Conservation (phyloP, 2,329 filamentous ascomycete species). For the Amesomyces nigricolor region DNA sequence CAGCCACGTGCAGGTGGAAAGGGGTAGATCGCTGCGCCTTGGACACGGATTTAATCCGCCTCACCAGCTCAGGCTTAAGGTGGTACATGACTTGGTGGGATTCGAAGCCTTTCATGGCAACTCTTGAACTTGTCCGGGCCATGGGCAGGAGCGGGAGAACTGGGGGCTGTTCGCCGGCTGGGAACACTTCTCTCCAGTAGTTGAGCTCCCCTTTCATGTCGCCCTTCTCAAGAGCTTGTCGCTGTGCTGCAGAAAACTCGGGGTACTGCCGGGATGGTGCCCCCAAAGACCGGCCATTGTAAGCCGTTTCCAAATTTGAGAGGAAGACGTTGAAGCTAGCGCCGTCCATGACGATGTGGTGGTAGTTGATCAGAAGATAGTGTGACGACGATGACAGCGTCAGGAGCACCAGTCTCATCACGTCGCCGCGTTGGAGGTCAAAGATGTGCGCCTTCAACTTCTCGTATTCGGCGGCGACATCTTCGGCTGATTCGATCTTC, state of each 20-base stretch:
- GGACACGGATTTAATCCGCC: too few species aligned
- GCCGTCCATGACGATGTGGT: slow-evolving; percentile 48
- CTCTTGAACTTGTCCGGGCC: too few species aligned
- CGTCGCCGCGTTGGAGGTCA: slow-evolving; percentile 34
- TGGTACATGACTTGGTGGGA: background rate
- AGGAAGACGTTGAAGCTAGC: slow-evolving; percentile 39
- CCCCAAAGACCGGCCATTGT: slow-evolving; percentile 29
- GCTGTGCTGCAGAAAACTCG: slow-evolving; percentile 32
- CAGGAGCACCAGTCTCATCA: slow-evolving; percentile 32
- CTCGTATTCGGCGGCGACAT: too few species aligned
- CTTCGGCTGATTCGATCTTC: too few species aligned
- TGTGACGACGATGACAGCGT: slow-evolving; percentile 31
- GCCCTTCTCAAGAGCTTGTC: slow-evolving; percentile 12
- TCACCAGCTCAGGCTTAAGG: too few species aligned
- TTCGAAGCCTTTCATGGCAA: background rate
- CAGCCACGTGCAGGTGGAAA: slow-evolving; percentile 33
- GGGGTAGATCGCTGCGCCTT: background rate
- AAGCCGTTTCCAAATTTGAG: slow-evolving; percentile 38
- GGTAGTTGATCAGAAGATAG: slow-evolving; percentile 39
- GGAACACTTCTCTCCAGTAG: slow-evolving; percentile 32
- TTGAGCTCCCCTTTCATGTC: slow-evolving; percentile 27
- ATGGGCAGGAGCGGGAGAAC: too few species aligned
- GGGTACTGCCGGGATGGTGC: slow-evolving; percentile 30
- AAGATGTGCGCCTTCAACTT: slow-evolving; percentile 27
- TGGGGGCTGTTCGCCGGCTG: too few species aligned